Evolutionary conservation across 495 filamentous ascomycete species (phyloP), one percentile per base, ranked within the genome.

Genomic region (Opeltia flavorubescens): DNA sequence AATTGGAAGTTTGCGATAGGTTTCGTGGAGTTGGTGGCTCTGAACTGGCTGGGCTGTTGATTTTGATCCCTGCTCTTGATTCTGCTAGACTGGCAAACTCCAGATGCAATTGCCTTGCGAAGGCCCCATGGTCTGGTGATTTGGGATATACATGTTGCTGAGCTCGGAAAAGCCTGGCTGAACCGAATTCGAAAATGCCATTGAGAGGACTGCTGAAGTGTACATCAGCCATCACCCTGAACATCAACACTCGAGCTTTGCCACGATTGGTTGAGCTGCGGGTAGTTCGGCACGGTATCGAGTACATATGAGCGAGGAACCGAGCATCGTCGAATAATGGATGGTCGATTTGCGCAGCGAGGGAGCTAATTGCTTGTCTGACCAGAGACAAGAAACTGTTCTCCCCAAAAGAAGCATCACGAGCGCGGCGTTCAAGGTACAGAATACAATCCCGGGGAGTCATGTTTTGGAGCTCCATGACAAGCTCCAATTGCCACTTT

Each of bases 381-480:
- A 77, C 49, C 11, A 67, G 55, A 43, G 61, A 44, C 5, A 64
- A 56, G 53, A 74, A 77, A 15, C 63, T 55, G 30, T 59, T 48
- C 7, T 68, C 58, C 5, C 46, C 29, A 26, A 54, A 36, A 42
- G 63, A 46, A 27, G 55, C 38, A 62, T 62, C 31, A 48, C 50
- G 42, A 46, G 59, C n/a, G 61, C 50, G 28, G 53, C 59, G 11
- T 47, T 58, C 48, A 53, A 50, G 11, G 35, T 64, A 67, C 36
- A 71, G 60, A 12, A 74, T 51, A 42, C 79, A 72, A 12, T 60
- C 56, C 7, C 62, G 59, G n/a, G 80, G 62, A 2, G 73, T 62
- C 60, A 75, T 66, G 21, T 76, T 75, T 21, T 85, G 70, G 59
- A 84, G 64, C 13, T 62, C 66, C 5, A 63, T 65, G 23, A 83